Percentiles rank a stretch among this genome's conserved stretches.
Evolutionary conservation across 352 stramenopile genomes (phyloP).

Genomic region (Phytophthora colocasiae): DNA sequence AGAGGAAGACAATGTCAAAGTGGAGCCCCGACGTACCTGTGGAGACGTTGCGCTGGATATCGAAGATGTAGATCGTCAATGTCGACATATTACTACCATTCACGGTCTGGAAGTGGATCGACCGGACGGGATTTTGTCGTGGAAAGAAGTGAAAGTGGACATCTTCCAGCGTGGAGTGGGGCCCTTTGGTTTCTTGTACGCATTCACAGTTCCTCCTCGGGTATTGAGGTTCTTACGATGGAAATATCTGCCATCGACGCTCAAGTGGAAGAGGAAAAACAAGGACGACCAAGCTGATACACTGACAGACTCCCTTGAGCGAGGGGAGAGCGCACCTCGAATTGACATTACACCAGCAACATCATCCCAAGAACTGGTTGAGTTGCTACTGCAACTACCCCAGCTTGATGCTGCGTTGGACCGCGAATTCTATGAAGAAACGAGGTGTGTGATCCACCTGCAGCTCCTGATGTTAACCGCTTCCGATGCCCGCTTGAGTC

Average conservation of each 20-base stretch:
- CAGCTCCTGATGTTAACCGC: constrained; percentile 91
- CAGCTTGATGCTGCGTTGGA: constrained; percentile 81
- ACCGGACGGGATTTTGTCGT: constrained; percentile 55
- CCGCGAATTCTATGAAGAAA: constrained; percentile 89
- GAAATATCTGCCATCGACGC: constrained; percentile 56
- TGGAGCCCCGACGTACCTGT: constrained; percentile 37
- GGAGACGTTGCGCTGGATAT: constrained; percentile 76
- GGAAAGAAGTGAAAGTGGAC: constrained; percentile 44
- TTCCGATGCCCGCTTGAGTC: constrained; percentile 85
- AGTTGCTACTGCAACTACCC: constrained; percentile 66
- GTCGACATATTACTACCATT: constrained; percentile 40
- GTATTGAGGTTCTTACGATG: constrained; percentile 52
- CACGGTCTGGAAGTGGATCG: constrained; percentile 49
- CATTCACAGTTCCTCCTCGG: constrained; percentile 57
- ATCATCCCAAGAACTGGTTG: constrained; percentile 62
- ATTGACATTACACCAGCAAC: constrained; percentile 17
- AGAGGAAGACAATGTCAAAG: constrained; percentile 20
- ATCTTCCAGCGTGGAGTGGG: constrained; percentile 56
- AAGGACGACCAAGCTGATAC: constrained; percentile 8
- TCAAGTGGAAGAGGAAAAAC: constrained; percentile 22
- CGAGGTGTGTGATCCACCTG: constrained; percentile 91
- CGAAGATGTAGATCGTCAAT: constrained; percentile 68
- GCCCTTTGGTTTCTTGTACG: constrained; percentile 76
- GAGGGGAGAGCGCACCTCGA: constrained; percentile 12
- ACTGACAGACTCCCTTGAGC: constrained; percentile 31